phyloP scores from a whole-genome alignment of 257 asterid genomes.

The Solanum pinnatisectum region DNA sequence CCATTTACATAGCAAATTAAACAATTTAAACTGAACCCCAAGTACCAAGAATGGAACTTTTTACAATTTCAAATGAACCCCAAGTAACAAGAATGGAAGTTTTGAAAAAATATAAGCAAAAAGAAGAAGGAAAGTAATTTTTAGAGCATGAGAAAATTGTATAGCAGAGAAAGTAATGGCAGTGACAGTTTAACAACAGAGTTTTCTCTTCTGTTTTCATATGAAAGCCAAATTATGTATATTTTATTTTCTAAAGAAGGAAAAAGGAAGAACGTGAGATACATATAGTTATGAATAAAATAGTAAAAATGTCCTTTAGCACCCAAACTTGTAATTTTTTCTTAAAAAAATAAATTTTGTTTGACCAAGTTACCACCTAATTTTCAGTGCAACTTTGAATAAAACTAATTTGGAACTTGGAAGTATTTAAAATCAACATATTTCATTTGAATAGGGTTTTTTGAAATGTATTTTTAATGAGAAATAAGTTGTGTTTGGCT shows the following conservation, averaged over 20 bases:
- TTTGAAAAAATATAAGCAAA: neutral
- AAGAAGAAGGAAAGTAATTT: neutral
- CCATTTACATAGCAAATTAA: constrained; percentile 29
- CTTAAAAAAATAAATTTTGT: neutral
- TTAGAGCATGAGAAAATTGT: neutral
- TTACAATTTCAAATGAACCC: constrained; percentile 17
- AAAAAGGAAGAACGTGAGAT: neutral
- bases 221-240: neutral
- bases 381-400: neutral
- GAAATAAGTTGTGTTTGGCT: no score
- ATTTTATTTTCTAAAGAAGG: neutral
- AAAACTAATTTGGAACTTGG: neutral
- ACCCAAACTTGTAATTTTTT: neutral
- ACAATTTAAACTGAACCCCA: constrained; percentile 18
- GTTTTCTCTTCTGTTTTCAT: neutral
- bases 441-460: neutral
- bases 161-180: neutral
- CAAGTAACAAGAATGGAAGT: constrained; percentile 19
- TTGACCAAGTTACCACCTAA: neutral
- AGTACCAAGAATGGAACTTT: constrained; percentile 15
- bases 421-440: neutral
- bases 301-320: neutral
- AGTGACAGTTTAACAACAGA: neutral
- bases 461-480: no score
- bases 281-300: neutral